These are phyloP conservation scores for Penicillium maclennaniae DNA, from an alignment of 495 filamentous ascomycete genomes.

Conservation along the genomic window DNA sequence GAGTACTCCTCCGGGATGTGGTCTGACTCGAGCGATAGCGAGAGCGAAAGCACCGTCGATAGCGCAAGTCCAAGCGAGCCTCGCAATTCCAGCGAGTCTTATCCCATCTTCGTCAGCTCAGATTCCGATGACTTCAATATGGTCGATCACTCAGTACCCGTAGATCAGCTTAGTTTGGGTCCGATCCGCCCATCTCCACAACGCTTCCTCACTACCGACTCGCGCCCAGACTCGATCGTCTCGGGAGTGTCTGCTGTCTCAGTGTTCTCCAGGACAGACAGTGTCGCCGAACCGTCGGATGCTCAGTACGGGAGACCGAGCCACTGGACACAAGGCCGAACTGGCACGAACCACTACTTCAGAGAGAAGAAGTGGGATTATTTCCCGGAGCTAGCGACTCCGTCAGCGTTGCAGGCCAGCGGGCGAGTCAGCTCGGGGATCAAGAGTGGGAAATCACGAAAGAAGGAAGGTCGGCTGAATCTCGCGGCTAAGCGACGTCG, in stretches of 20 bases:
- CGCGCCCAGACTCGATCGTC: conserved; percentile 12
- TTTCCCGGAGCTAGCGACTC: conserved; percentile 43
- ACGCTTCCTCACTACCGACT: conserved; percentile 3
- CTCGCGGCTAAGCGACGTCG: conserved; percentile 19
- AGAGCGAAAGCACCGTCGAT: conserved; percentile 25
- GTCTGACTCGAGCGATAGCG: conserved; percentile 36
- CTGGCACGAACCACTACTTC: conserved; percentile 43
- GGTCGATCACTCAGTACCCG: conserved; percentile 20
- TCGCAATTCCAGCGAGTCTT: conserved; percentile 29
- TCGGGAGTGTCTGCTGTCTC: not conserved
- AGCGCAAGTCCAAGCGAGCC: conserved; percentile 28
- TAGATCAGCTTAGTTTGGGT: conserved; percentile 14
- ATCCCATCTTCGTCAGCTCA: conserved; percentile 40
- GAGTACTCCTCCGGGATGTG: conserved; percentile 25
- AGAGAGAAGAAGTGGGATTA: conserved; percentile 49
- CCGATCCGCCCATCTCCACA: conserved; percentile 10
- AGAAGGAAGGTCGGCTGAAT: conserved; percentile 27
- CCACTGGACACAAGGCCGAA: conserved; percentile 21
- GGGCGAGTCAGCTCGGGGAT: conserved; percentile 11
- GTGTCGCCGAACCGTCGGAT: conserved; percentile 12
- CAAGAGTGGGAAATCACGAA: conserved; percentile 13
- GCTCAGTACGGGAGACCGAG: conserved; percentile 26
- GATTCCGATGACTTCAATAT: conserved; percentile 32
- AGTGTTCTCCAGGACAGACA: not conserved
- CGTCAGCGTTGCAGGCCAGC: conserved; percentile 20